Percentiles rank a stretch among this genome's conserved stretches.
phyloP scores from a whole-genome alignment of 768 basidiomycete genomes.

The Panaeolus papilionaceus region DNA sequence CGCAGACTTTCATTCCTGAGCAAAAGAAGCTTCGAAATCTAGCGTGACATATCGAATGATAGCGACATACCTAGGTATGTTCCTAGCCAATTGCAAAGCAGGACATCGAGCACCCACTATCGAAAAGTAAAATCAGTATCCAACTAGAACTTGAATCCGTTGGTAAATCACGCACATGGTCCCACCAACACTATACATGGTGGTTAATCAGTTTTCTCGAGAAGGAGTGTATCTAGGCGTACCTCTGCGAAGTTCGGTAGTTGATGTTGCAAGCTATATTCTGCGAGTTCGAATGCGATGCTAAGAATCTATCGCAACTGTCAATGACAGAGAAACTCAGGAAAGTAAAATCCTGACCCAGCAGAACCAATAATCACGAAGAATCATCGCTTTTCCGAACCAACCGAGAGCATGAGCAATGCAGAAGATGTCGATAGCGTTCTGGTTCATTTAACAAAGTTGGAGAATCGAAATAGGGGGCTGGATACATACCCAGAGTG shows the following conservation, averaged over 20 bases:
- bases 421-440: conserved; percentile 87
- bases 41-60: conserved; percentile 20
- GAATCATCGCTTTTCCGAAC: conserved; percentile 91
- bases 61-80: conserved; percentile 71
- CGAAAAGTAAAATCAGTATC: conserved; percentile 19
- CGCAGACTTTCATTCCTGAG: conserved; percentile 85
- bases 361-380: conserved; percentile 94
- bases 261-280: conserved; percentile 89
- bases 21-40: conserved; percentile 23
- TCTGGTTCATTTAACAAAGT: conserved; percentile 44
- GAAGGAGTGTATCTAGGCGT: conserved; percentile 32
- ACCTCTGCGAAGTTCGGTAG: conserved; percentile 90
- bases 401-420: conserved; percentile 86
- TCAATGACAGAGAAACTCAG: conserved; percentile 18
- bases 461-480: conserved; percentile 13
- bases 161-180: conserved; percentile 64
- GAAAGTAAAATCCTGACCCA: conserved; percentile 60
- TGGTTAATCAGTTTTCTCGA: conserved; percentile 23
- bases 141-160: conserved; percentile 15
- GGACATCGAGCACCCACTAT: conserved; percentile 87
- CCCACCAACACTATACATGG: conserved; percentile 84
- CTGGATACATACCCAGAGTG: conserved; percentile 64
- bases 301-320: conserved; percentile 69
- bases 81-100: conserved; percentile 89
- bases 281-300: conserved; percentile 87